These are phyloP conservation scores for Solanum infundibuliforme DNA, from an alignment of 257 asterid species.

Conservation along the genomic window DNA sequence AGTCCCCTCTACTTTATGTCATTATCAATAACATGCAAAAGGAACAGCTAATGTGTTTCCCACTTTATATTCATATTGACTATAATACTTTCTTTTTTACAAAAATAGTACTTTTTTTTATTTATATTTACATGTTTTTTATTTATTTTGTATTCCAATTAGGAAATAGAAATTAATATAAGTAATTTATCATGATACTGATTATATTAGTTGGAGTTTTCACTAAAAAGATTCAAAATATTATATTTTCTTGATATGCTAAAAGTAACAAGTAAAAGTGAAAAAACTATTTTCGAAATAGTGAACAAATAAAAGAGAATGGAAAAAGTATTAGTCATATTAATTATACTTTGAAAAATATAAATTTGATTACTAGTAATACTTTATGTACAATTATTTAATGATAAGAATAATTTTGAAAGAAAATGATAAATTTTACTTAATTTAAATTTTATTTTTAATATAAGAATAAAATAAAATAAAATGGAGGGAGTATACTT, in stretches of 20 bases:
- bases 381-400: neutral
- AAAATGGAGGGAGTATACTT: neutral
- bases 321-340: neutral
- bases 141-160: no score
- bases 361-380: no score
- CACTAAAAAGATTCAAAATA: no score
- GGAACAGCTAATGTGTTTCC: neutral
- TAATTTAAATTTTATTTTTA: no score
- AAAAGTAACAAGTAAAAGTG: neutral
- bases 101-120: no score
- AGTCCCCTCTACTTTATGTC: neutral
- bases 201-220: neutral
- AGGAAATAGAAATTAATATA: no score
- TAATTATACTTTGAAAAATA: neutral
- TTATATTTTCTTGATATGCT: no score
- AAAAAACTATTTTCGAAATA: neutral
- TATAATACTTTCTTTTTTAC: no score
- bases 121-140: no score
- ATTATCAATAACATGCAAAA: neutral
- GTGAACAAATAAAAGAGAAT: neutral
- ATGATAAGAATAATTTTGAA: neutral
- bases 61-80: neutral
- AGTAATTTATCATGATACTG: neutral
- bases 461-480: no score
- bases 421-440: no score